Evolutionary conservation across 1,284 basidiomycete species (phyloP).

Genomic region (Phellopilus nigrolimitatus): DNA sequence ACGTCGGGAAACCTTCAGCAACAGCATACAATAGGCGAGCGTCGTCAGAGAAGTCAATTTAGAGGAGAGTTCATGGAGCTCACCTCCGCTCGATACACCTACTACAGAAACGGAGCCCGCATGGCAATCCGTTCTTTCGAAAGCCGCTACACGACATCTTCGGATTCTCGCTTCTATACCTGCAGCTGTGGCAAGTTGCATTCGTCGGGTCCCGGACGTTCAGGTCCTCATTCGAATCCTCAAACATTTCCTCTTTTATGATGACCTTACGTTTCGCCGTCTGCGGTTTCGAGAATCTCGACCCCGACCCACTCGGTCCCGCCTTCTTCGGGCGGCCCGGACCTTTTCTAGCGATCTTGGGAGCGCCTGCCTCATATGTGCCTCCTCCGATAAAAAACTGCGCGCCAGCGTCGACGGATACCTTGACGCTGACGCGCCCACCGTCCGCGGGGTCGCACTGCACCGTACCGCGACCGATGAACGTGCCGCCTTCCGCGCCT

Average conservation of each 20-base stretch:
- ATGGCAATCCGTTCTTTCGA: not conserved
- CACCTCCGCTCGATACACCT: not conserved
- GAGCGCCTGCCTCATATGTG: not conserved
- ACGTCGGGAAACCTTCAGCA: too few species aligned
- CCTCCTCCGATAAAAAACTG: not conserved
- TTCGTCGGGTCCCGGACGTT: too few species aligned
- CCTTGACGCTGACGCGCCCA: not conserved
- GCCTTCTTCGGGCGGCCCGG: too few species aligned
- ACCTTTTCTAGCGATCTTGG: too few species aligned
- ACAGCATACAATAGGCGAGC: too few species aligned
- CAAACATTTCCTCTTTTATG: not conserved
- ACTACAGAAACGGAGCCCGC: not conserved
- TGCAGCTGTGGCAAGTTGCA: too few species aligned
- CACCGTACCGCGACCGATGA: not conserved
- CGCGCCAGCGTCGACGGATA: not conserved
- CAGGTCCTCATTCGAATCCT: not conserved
- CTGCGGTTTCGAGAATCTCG: not conserved
- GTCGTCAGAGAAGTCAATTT: too few species aligned
- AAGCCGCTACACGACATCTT: not conserved
- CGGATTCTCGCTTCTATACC: too few species aligned
- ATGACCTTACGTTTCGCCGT: not conserved
- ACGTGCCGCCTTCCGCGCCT: not conserved
- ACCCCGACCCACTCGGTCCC: not conserved
- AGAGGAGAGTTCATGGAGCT: too few species aligned
- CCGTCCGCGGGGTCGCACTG: not conserved